Evolutionary conservation across 805 yeast species (phyloP), one percentile per base, ranked within the genome.

Genomic region (Blastobotrys robertii): DNA sequence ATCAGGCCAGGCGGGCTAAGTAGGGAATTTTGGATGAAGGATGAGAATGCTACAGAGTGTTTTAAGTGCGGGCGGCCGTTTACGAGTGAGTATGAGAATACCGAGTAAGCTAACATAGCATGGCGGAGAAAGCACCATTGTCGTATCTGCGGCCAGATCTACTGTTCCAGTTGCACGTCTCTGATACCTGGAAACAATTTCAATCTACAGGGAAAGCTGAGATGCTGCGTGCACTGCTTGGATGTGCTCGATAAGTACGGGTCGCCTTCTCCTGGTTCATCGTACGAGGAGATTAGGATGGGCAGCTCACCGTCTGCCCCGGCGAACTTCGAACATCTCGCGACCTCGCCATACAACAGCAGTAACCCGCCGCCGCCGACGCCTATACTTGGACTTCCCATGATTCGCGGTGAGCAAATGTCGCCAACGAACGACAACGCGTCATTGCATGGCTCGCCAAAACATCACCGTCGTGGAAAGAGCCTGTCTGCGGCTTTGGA

Each of bases 71-170:
- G 82, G 44, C 72, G 78, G 43, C 75, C 77, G 2, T 90, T 90
- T 57, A 76, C 83, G 1, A 82, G 52, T 43, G 46, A 42, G 52
- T 43, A 22, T 15, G 8, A 30, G 32, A 32, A 25, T 6, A 12
- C 3, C 5, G 12, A 25, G 8, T 11, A 10, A 12, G 11, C 32
- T 10, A 32, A 19, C 48, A 53, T 57, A 35, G 59, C 97, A 0
- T 88, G 87, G 63, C 67, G 96, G 58, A 69, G 98, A 51, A 83
- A 84, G 50, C 98, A 90, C 58, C 98, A 90, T 62, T 90, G 98
- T 57, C 68, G 98, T 42, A 79, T 90, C 30, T 90, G 98, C 63
- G 98, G 98, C 2, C 95, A 88, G 60, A 88, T 90, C 39, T 90
- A 88, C 57, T 90, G 98, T 61, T 72, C 82, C 36, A 70, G 73